Conservation (phyloP, 352 stramenopile genomes). For the Chrysophaeum taylorii region DNA sequence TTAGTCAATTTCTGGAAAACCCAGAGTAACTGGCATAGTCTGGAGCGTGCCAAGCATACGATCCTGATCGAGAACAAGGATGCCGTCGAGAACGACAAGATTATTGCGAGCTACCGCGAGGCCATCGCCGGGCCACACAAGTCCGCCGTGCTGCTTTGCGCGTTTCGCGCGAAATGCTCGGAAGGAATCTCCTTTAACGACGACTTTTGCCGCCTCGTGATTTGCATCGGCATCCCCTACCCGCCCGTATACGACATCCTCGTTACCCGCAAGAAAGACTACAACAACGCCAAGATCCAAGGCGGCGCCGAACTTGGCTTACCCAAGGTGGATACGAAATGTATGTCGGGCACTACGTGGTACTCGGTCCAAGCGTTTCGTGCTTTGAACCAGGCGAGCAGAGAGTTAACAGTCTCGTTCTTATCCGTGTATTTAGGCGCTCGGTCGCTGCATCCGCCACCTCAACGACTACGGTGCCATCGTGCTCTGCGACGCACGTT, state of each 20-base stretch:
- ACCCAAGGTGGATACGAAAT: slow-evolving; percentile 28
- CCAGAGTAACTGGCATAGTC: not conserved
- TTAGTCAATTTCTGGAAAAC: not conserved
- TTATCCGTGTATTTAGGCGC: not conserved
- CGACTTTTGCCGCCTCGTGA: slow-evolving; percentile 66
- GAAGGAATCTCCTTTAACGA: slow-evolving; percentile 78
- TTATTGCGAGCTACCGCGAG: not conserved
- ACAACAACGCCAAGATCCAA: slow-evolving; percentile 68
- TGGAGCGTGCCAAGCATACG: not conserved
- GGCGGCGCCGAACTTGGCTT: slow-evolving; percentile 70
- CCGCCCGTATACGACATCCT: slow-evolving; percentile 37
- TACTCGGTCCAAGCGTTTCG: slow-evolving; percentile 72
- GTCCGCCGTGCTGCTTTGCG: not conserved
- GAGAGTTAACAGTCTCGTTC: not conserved
- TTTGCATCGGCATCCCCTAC: slow-evolving; percentile 71
- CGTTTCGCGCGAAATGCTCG: not conserved
- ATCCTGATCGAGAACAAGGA: not conserved
- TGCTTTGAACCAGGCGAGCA: slow-evolving; percentile 66
- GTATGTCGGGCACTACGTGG: slow-evolving; percentile 63
- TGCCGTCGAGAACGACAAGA: not conserved
- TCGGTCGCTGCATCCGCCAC: slow-evolving; percentile 70
- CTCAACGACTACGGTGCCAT: slow-evolving; percentile 72
- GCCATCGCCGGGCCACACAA: not conserved
- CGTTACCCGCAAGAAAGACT: not conserved
- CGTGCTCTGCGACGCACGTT: slow-evolving; percentile 66